Base-by-base conservation (phyloP, 768 basidiomycete species). In the Suillus brevipes region DNA sequence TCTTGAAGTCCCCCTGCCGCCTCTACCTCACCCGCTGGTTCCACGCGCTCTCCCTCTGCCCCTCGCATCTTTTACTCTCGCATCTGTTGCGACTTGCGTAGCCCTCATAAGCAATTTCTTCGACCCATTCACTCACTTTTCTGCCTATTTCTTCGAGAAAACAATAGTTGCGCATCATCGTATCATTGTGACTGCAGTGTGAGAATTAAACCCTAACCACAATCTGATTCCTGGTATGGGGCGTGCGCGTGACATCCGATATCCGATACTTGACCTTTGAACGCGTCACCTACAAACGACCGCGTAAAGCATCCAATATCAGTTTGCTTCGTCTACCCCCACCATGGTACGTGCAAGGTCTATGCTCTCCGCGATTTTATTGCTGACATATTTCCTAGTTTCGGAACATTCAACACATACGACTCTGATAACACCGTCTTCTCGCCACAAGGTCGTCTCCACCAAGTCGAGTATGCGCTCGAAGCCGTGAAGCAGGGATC, bases 401-500 rank as follows among this genome's bases (percentile, higher is more conserved):
- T 75, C 84, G 95, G 72, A 97, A 97, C n/a, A n/a, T n/a, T n/a
- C n/a, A n/a, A n/a, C 76, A 97, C 95, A 3, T 99, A 99, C 82
- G 97, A 99, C 80, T 97, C 95, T 55, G 97, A 99, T 80, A 98
- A 97, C 80, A 98, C 95, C 50, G 95, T 95, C 70, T 95, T 95
- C 82, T 94, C 91, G 5, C 97, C 96, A 0, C 97, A 97, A 83
- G 95, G 97, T 65, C 90, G 97, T 49, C 84, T 99, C 60, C 97
- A 98, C 78, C 94, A 97, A 76, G 95, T 97, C 70, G 96, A 97
- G 79, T 97, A 99, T 86, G 96, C 97, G 2, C 88, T 98, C 62
- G 97, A 99, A 79, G 97, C 97, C 65, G 97, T 99, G 70, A 99
- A 99, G 84, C 97, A 99, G 75, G 97, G 97, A 67, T 98, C 96